Conservation (phyloP, 2,329 filamentous ascomycete genomes). For the Pseudogymnoascus sp. region DNA sequence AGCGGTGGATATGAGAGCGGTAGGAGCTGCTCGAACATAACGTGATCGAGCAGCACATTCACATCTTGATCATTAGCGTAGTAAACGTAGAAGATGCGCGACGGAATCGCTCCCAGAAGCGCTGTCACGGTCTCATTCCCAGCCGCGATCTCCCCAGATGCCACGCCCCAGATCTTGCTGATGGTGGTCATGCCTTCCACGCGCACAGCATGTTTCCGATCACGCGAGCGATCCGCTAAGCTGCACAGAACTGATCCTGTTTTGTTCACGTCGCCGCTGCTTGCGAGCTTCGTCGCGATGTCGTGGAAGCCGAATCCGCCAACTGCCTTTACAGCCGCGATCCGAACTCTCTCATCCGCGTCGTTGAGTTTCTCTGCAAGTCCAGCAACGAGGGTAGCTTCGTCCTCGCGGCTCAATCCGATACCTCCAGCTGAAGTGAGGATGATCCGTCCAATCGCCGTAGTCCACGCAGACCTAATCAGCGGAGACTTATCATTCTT, state of each 20-base stretch:
- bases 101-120: constrained; percentile 74
- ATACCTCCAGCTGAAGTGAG: constrained; percentile 87
- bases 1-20: constrained; percentile 78
- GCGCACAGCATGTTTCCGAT: constrained; percentile 72
- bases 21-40: constrained; percentile 80
- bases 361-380: constrained; percentile 78
- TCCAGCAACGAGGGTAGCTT: constrained; percentile 62
- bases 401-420: constrained; percentile 75
- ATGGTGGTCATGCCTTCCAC: constrained; percentile 80
- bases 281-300: constrained; percentile 72
- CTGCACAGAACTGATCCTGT: constrained; percentile 70
- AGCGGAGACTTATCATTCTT: constrained; percentile 76
- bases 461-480: constrained; percentile 81
- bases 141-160: constrained; percentile 73
- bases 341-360: constrained; percentile 79
- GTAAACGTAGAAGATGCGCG: constrained; percentile 74
- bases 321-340: constrained; percentile 80
- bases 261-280: constrained; percentile 64
- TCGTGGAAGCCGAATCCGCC: constrained; percentile 72
- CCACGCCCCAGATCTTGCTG: constrained; percentile 87
- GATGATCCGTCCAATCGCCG: constrained; percentile 73
- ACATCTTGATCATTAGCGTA: constrained; percentile 87
- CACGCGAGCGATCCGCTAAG: constrained; percentile 79
- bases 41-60: constrained; percentile 73
- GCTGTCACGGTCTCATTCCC: constrained; percentile 68